phyloP scores from a whole-genome alignment of 2,329 filamentous ascomycete species.

The Simplicillium sp. region DNA sequence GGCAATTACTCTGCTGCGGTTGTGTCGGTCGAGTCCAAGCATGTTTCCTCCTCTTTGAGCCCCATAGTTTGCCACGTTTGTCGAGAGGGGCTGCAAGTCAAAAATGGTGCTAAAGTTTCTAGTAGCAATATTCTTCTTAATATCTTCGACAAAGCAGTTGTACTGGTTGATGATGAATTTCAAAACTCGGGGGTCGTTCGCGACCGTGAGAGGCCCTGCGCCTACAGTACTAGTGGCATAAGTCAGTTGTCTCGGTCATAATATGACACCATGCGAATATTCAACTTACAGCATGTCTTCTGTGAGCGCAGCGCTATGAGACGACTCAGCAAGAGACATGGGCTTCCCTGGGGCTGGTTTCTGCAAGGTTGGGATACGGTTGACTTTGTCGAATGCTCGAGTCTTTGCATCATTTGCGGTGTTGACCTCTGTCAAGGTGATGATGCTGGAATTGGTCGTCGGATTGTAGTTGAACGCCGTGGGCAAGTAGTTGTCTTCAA shows the following conservation, averaged over 20 bases:
- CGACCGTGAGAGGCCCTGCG: not conserved
- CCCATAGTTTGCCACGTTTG: constrained; percentile 1
- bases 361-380: not conserved
- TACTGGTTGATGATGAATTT: not conserved
- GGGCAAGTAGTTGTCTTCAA: constrained; percentile 1
- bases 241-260: not conserved
- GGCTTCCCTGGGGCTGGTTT: not conserved
- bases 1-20: constrained; percentile 1
- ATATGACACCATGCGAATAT: not conserved
- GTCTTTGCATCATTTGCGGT: constrained; percentile 1
- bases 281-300: not conserved
- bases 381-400: not conserved
- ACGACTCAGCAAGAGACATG: not conserved
- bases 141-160: not conserved
- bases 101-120: constrained; percentile 2
- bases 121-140: not conserved
- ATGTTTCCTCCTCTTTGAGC: constrained; percentile 3
- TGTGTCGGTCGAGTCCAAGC: constrained; percentile 1
- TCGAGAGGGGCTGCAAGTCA: not conserved
- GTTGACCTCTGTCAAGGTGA: constrained; percentile 2
- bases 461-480: not conserved
- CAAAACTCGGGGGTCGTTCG: constrained; percentile 1
- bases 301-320: not conserved
- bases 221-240: not conserved
- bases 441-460: not conserved